These are phyloP conservation scores for Alternaria longipes DNA, from an alignment of 2,329 filamentous ascomycete species.

Conservation along the genomic window DNA sequence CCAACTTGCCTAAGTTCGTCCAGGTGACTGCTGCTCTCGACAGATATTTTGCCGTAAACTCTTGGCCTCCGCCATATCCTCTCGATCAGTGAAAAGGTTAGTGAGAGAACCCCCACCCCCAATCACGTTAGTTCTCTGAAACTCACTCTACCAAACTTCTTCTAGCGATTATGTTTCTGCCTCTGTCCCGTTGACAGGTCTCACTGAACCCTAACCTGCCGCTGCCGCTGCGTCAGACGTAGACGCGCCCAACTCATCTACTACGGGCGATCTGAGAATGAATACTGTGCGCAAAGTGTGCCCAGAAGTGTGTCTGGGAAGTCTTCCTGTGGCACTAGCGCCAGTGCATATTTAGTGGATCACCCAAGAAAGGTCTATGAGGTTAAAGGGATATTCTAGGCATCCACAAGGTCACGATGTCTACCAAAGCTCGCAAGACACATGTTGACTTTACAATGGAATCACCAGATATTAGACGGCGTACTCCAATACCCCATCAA, in stretches of 20 bases:
- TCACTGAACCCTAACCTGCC: background rate
- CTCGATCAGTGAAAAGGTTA: too few relatives aligned
- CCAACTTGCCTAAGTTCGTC: too few relatives aligned
- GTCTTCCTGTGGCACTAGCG: conserved; percentile 1
- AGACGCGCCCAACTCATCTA: conserved; percentile 1
- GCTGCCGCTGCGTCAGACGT: background rate
- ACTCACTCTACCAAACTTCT: too few relatives aligned
- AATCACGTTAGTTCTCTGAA: too few relatives aligned
- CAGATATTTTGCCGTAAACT: too few relatives aligned
- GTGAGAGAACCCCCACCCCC: too few relatives aligned
- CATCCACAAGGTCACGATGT: background rate
- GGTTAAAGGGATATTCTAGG: conserved; percentile 1
- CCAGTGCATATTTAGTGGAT: background rate
- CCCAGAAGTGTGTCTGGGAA: background rate
- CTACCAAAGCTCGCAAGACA: background rate
- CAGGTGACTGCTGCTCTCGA: too few relatives aligned
- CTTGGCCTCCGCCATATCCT: too few relatives aligned
- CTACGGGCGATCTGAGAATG: background rate
- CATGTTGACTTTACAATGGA: background rate
- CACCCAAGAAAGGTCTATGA: background rate
- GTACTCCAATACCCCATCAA: background rate
- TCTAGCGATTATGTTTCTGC: too few relatives aligned
- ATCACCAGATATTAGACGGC: background rate
- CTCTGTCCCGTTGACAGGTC: too few relatives aligned
- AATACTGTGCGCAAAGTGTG: background rate